These are phyloP conservation scores for Fistulifera pelliculosa DNA, from an alignment of 108 stramenopile species.

Conservation along the genomic window DNA sequence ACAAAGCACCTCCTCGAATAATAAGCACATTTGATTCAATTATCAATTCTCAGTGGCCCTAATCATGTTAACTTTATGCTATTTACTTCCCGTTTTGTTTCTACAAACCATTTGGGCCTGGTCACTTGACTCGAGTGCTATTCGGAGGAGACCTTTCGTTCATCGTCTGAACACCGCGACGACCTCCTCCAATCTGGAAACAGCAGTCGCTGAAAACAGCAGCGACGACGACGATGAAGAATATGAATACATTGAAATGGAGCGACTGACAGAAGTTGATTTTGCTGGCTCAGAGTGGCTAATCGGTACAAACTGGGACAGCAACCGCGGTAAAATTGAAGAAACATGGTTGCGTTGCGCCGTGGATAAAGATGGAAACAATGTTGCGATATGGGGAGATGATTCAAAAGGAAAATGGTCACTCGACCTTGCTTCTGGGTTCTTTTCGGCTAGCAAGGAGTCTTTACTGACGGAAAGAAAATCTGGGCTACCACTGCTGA, in stretches of 20 bases:
- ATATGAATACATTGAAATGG: conserved; percentile 75
- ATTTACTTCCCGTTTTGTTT: too few species aligned
- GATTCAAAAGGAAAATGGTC: conserved; percentile 58
- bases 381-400: conserved; percentile 71
- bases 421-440: conserved; percentile 65
- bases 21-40: too few species aligned
- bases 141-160: too few species aligned
- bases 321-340: conserved; percentile 36
- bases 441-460: conserved; percentile 61
- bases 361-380: conserved; percentile 49
- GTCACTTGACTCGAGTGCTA: too few species aligned
- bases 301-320: conserved; percentile 61
- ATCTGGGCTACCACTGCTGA: conserved; percentile 75
- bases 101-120: too few species aligned
- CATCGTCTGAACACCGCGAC: too few species aligned
- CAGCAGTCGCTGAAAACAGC: too few species aligned
- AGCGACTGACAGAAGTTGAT: conserved; percentile 61
- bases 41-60: too few species aligned
- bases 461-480: conserved; percentile 44
- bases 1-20: too few species aligned
- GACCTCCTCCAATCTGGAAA: too few species aligned
- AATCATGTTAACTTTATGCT: too few species aligned
- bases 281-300: conserved; percentile 75
- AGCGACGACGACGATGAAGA: conserved; percentile 47
- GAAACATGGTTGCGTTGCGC: conserved; percentile 73